Conservation (phyloP, 495 filamentous ascomycete species). For the Penicillium turbatum region DNA sequence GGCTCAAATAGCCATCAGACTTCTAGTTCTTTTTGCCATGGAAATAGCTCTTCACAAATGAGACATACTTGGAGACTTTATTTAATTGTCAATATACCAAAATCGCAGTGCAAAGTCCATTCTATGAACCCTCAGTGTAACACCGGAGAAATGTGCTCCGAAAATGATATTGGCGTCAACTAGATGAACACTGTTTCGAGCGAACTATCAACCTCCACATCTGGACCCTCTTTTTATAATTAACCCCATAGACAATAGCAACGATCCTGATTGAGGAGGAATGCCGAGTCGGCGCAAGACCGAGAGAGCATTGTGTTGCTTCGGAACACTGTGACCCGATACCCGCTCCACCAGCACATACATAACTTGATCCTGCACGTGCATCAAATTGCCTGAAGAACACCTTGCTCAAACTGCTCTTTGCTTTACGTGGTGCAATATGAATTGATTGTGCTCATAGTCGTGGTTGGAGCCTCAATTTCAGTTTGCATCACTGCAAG, state of each 20-base stretch:
- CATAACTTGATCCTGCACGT: constrained; percentile 10
- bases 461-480: neutral
- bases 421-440: neutral
- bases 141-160: neutral
- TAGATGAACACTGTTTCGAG: too few relatives aligned
- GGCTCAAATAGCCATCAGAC: neutral
- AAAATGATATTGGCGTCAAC: neutral
- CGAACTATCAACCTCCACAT: neutral
- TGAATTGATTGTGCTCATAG: neutral
- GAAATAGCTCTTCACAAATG: neutral
- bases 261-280: neutral
- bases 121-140: neutral
- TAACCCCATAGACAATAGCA: neutral
- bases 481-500: neutral
- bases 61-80: too few relatives aligned
- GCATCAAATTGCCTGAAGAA: neutral
- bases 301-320: constrained; percentile 8
- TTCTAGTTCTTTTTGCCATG: neutral
- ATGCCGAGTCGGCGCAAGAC: constrained; percentile 16
- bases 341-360: constrained; percentile 16
- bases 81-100: too few relatives aligned
- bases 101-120: too few relatives aligned
- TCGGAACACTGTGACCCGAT: constrained; percentile 37
- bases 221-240: neutral
- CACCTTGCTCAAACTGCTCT: neutral